Evolutionary conservation across 495 filamentous ascomycete genomes (phyloP).

Genomic region (Amphirosellinia nigrospora): DNA sequence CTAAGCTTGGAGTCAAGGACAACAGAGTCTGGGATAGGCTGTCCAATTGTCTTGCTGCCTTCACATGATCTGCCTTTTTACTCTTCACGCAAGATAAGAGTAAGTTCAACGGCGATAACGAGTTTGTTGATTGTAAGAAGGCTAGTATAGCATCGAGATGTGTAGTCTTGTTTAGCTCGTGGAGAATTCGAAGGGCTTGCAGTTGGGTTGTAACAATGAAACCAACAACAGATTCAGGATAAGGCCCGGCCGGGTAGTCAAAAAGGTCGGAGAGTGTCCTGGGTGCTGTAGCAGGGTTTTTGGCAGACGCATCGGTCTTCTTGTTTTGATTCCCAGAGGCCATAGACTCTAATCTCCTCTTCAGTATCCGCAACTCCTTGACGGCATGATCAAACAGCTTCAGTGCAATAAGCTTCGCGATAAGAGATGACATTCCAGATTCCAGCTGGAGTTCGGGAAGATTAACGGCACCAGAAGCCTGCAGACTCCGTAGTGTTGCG

Average conservation of each 20-base stretch:
- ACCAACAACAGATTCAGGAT: slow-evolving; percentile 47
- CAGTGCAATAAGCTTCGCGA: slow-evolving; percentile 73
- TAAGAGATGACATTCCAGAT: slow-evolving; percentile 77
- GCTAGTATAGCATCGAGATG: slow-evolving; percentile 58
- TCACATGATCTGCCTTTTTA: slow-evolving; percentile 54
- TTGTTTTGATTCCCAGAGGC: slow-evolving; percentile 41
- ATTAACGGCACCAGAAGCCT: slow-evolving; percentile 52
- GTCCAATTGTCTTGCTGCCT: slow-evolving; percentile 73
- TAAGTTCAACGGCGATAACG: slow-evolving; percentile 70
- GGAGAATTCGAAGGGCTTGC: slow-evolving; percentile 56
- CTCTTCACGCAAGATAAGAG: slow-evolving; percentile 60
- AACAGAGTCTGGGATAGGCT: slow-evolving; percentile 69
- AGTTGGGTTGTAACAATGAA: slow-evolving; percentile 61
- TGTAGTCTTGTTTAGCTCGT: slow-evolving; percentile 55
- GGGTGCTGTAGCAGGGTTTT: slow-evolving; percentile 36
- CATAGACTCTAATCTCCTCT: slow-evolving; percentile 61
- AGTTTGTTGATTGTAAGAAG: slow-evolving; percentile 49
- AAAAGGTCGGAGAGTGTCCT: slow-evolving; percentile 67
- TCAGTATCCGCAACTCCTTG: slow-evolving; percentile 76
- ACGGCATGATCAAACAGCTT: slow-evolving; percentile 76
- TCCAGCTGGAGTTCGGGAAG: slow-evolving; percentile 78
- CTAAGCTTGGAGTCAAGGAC: slow-evolving; percentile 64
- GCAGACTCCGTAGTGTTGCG: slow-evolving; percentile 66
- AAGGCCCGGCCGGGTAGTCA: slow-evolving; percentile 55
- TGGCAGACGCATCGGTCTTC: slow-evolving; percentile 28